Percentiles rank a stretch among this genome's conserved stretches.
Evolutionary conservation across 495 filamentous ascomycete genomes (phyloP).

Genomic region (Daldinia grandis): DNA sequence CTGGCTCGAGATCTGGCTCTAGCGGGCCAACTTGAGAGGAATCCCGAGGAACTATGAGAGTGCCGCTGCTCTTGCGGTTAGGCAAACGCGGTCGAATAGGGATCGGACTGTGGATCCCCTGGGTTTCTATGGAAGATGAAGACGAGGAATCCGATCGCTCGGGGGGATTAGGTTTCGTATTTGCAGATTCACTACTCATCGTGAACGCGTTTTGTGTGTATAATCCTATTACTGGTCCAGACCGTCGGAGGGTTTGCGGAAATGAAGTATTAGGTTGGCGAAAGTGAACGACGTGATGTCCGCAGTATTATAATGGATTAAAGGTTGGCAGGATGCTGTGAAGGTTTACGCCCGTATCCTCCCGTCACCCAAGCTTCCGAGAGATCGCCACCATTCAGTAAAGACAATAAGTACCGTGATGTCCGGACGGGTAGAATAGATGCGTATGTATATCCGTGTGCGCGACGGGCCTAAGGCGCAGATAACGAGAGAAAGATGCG

Average conservation of each 20-base stretch:
- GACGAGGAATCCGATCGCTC: conserved; percentile 53
- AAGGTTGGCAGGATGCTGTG: conserved; percentile 23
- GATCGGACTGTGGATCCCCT: conserved; percentile 52
- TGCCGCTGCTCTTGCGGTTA: conserved; percentile 78
- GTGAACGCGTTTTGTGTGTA: conserved; percentile 23
- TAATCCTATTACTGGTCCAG: conserved; percentile 30
- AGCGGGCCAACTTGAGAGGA: conserved; percentile 71
- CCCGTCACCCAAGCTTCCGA: conserved; percentile 35
- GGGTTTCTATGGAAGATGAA: conserved; percentile 48
- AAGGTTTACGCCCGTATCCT: conserved; percentile 40
- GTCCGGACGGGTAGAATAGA: conserved; percentile 12
- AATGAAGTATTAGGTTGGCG: conserved; percentile 27
- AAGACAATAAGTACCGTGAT: neutral
- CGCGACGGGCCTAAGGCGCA: conserved; percentile 22
- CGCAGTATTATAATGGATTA: conserved; percentile 24
- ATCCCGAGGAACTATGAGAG: conserved; percentile 81
- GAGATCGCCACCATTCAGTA: conserved; percentile 40
- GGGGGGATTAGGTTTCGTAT: conserved; percentile 40
- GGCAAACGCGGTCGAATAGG: conserved; percentile 61
- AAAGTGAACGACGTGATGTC: conserved; percentile 27
- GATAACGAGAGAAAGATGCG: conserved; percentile 38
- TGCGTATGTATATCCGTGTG: conserved; percentile 3
- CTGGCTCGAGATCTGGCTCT: conserved; percentile 72
- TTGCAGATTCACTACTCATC: conserved; percentile 38
- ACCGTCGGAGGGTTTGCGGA: conserved; percentile 16